A percentile compares a stretch with the other conserved stretches of the same genome.
phyloP scores from a whole-genome alignment of 805 yeast species.

The Metschnikowia proteae region DNA sequence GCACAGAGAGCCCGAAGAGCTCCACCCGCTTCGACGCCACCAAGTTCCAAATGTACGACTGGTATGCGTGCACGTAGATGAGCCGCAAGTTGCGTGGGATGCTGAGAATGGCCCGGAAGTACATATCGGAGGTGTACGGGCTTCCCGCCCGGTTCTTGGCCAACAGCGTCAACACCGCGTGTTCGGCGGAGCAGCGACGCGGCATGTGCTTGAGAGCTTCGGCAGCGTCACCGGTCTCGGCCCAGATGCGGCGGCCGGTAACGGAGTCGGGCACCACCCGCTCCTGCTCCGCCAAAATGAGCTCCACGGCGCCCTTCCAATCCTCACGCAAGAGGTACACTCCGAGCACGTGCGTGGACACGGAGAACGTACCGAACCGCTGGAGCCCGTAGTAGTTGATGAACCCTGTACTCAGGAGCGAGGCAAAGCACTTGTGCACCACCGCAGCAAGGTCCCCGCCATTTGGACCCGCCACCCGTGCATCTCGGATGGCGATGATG shows the following conservation, averaged over 20 bases:
- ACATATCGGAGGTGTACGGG: conserved; percentile 49
- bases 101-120: conserved; percentile 76
- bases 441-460: conserved; percentile 37
- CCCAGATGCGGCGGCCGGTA: conserved; percentile 83
- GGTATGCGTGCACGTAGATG: conserved; percentile 97
- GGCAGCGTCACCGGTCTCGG: conserved; percentile 60
- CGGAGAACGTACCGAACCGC: conserved; percentile 92
- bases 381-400: conserved; percentile 98
- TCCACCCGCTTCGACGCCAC: conserved; percentile 76
- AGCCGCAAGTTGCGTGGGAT: conserved; percentile 89
- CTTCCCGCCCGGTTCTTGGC: conserved; percentile 44
- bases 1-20: conserved; percentile 63
- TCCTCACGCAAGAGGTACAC: conserved; percentile 62
- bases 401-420: conserved; percentile 68
- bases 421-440: conserved; percentile 50
- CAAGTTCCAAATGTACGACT: conserved; percentile 90
- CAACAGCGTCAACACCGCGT: conserved; percentile 60
- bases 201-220: conserved; percentile 78
- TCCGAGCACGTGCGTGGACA: conserved; percentile 88
- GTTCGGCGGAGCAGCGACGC: conserved; percentile 80
- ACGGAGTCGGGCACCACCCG: conserved; percentile 76
- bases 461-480: conserved; percentile 25
- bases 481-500: conserved; percentile 77
- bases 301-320: conserved; percentile 76
- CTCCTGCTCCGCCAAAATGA: conserved; percentile 82